phyloP scores from a whole-genome alignment of 768 basidiomycete species.

The Mycena metata region DNA sequence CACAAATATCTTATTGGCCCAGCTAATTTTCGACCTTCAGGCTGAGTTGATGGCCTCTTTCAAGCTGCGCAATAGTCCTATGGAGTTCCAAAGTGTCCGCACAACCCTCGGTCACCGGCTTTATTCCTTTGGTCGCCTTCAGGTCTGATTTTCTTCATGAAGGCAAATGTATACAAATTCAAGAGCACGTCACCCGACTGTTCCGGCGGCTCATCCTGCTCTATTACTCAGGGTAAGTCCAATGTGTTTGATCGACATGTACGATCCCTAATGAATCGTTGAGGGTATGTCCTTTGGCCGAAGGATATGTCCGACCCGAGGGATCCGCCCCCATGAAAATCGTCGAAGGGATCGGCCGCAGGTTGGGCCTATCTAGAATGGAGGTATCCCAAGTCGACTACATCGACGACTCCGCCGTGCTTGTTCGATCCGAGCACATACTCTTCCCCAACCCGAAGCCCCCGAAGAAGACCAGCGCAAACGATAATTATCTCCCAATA shows the following conservation, averaged over 20 bases:
- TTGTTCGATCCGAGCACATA: neutral
- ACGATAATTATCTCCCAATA: neutral
- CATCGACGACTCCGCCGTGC: neutral
- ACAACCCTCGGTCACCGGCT: neutral
- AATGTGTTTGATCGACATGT: too few species aligned
- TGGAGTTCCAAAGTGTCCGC: neutral
- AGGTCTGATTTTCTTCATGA: neutral
- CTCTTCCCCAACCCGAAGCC: neutral
- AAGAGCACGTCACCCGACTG: neutral
- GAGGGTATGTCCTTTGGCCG: too few species aligned
- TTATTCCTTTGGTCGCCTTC: too few species aligned
- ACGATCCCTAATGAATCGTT: too few species aligned
- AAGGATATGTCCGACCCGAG: too few species aligned
- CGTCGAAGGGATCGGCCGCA: slow-evolving; percentile 3
- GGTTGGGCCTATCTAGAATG: too few species aligned
- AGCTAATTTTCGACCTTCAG: neutral
- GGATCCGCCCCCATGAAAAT: neutral
- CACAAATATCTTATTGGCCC: neutral
- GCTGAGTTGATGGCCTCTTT: neutral
- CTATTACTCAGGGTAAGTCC: neutral
- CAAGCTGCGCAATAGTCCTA: neutral
- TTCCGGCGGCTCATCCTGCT: slow-evolving; percentile 1
- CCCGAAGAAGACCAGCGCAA: neutral
- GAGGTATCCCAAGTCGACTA: neutral
- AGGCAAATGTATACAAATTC: neutral